phyloP scores from a whole-genome alignment of 208 protist species.

The Crithidia acanthocephali region DNA sequence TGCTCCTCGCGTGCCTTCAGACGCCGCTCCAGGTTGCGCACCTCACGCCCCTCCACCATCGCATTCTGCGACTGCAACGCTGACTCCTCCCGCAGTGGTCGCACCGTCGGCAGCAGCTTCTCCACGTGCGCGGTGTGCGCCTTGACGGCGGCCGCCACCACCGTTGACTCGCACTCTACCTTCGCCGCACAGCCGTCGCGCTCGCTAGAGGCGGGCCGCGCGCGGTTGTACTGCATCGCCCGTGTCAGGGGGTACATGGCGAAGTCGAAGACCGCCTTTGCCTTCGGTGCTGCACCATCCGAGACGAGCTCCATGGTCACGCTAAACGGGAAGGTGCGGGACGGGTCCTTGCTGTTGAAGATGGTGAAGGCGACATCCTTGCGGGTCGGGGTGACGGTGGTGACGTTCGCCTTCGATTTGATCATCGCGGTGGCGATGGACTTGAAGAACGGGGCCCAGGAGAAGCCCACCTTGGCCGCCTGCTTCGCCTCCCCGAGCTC shows the following conservation, averaged over 20 bases:
- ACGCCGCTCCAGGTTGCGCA: constrained; percentile 64
- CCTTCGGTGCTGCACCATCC: constrained; percentile 31
- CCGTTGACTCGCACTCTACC: constrained; percentile 51
- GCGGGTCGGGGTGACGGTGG: constrained; percentile 25
- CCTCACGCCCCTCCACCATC: constrained; percentile 62
- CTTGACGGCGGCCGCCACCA: constrained; percentile 37
- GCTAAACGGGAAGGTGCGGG: constrained; percentile 49
- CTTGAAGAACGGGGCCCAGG: constrained; percentile 89
- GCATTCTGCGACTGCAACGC: constrained; percentile 51
- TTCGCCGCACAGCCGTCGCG: constrained; percentile 21
- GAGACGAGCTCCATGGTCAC: constrained; percentile 62
- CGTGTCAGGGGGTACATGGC: constrained; percentile 68
- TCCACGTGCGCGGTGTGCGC: constrained; percentile 42
- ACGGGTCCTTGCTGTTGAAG: constrained; percentile 66
- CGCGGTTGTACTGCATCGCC: constrained; percentile 47
- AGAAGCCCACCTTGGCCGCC: constrained; percentile 44
- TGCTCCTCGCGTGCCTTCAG: constrained; percentile 45
- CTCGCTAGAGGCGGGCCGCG: constrained; percentile 17
- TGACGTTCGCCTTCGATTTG: constrained; percentile 65
- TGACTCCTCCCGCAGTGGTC: constrained; percentile 71
- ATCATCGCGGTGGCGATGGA: constrained; percentile 78
- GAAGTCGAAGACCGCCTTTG: constrained; percentile 49
- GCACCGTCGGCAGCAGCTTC: constrained; percentile 59
- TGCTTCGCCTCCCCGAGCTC: constrained; percentile 69
- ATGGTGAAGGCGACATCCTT: constrained; percentile 67